Conservation (phyloP, 2,329 filamentous ascomycete genomes). For the Periconia sp. region DNA sequence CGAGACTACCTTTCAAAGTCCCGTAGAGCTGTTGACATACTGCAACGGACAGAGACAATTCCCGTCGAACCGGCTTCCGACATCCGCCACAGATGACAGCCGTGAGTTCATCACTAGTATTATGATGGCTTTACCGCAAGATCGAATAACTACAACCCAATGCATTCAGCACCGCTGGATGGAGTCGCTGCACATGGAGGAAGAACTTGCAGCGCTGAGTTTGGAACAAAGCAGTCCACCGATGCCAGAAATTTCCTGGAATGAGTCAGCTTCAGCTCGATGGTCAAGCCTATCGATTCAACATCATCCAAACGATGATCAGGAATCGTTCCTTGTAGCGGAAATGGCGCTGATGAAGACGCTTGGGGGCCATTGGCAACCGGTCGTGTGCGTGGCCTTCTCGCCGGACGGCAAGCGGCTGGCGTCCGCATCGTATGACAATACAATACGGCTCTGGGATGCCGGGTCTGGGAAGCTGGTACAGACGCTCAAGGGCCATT, state of each 20-base stretch:
- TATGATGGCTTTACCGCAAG: constrained; percentile 1
- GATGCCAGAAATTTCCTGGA: constrained; percentile 6
- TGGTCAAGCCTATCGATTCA: too few relatives aligned
- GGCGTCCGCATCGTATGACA: too few relatives aligned
- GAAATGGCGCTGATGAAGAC: too few relatives aligned
- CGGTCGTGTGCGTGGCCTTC: too few relatives aligned
- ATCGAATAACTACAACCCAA: constrained; percentile 4
- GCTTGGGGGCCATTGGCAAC: too few relatives aligned
- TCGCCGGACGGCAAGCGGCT: too few relatives aligned
- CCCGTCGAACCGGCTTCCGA: neutral
- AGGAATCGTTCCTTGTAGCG: too few relatives aligned
- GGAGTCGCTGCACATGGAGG: neutral
- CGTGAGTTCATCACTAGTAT: neutral
- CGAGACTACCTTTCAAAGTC: neutral
- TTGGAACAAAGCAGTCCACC: neutral
- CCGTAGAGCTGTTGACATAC: neutral
- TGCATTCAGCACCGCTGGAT: constrained; percentile 1
- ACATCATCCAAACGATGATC: too few relatives aligned
- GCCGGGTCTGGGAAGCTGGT: too few relatives aligned
- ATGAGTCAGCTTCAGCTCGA: neutral
- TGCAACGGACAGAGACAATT: neutral
- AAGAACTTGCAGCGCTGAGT: constrained; percentile 10
- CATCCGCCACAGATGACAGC: neutral
- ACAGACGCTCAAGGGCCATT: too few relatives aligned
- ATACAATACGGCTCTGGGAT: too few relatives aligned